phyloP scores from a whole-genome alignment of 345 rosid genomes.

The Litchi chinensis region DNA sequence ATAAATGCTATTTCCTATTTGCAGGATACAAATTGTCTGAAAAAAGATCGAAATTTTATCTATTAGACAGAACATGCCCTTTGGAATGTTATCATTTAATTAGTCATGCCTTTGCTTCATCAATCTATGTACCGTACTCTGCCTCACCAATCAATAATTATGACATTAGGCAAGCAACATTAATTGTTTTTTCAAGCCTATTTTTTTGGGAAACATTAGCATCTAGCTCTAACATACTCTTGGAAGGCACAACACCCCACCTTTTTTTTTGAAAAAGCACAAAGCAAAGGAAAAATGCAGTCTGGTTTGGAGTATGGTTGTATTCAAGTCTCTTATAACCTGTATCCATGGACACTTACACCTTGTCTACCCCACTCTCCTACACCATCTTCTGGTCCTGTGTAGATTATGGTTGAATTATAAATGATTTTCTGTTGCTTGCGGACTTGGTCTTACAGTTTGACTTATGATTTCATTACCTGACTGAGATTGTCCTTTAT shows the following conservation, averaged over 20 bases:
- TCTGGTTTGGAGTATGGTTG: not conserved
- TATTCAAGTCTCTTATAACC: not conserved
- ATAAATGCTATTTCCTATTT: not conserved
- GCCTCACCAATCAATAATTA: not conserved
- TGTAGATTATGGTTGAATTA: not conserved
- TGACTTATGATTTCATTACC: slow-evolving; percentile 11
- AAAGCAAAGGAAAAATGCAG: not conserved
- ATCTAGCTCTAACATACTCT: not conserved
- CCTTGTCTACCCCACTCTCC: not conserved
- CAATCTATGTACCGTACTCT: not conserved
- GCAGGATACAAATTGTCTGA: not conserved
- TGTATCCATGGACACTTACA: not conserved
- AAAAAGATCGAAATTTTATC: not conserved
- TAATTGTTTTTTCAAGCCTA: not conserved
- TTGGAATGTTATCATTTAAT: not conserved
- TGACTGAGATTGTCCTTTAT: too few relatives aligned
- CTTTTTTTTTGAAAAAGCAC: not conserved
- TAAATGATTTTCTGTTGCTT: not conserved
- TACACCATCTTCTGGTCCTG: not conserved
- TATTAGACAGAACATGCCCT: not conserved
- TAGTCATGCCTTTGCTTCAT: slow-evolving; percentile 1
- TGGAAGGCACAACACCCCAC: not conserved
- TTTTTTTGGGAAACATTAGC: not conserved
- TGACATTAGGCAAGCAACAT: not conserved
- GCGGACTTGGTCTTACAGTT: slow-evolving; percentile 5